Evolutionary conservation across 2,329 filamentous ascomycete genomes (phyloP), one percentile per base, ranked within the genome.

Genomic region (Didymella lethalis): DNA sequence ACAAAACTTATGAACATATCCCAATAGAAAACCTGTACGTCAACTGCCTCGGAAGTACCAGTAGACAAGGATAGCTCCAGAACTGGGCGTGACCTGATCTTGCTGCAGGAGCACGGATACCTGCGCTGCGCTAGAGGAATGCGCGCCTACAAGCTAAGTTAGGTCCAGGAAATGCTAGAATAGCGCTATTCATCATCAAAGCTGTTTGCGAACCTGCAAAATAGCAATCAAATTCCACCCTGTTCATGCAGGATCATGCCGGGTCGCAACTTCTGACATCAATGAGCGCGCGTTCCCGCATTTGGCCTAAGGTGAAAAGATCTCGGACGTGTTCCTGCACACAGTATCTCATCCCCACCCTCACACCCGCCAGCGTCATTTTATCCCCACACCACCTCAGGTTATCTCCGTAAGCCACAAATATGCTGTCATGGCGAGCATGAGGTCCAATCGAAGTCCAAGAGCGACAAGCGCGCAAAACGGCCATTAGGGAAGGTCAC

Each of bases 321-420:
- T 34, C 18, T 26, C 53, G 58, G 58, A 61, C 53, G 26, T 57
- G 48, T 53, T 57, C 46, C 61, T 53, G 47, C 57, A 57, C 50
- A 44, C 25, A 54, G 57, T 31, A 57, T 57, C 47, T 53, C 14
- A 55, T 58, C 54, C 41, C 56, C 56, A 59, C 56, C 46, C 34
- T 52, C 40, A 12, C 26, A 31, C 38, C 40, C 56, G 49, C 46
- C 45, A 50, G 46, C 49, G 41, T 52, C 29, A 59, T 46, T 54
- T 32, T 46, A 57, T 57, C 61, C 41, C 47, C 57, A 57, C 61
- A 57, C 44, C 51, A 58, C 48, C 50, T 52, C 23, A 32, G 47
- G 20, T 61, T 54, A 61, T 57, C 46, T 57, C 53, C 53, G 46
- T 47, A 53, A 50, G 49, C 48, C 32, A 47, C 45, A 38, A 48